Evolutionary conservation across 371 early-diverging fungal genomes (phyloP), one percentile per base, ranked within the genome.

Genomic region (Capillidium rhysosporum): DNA sequence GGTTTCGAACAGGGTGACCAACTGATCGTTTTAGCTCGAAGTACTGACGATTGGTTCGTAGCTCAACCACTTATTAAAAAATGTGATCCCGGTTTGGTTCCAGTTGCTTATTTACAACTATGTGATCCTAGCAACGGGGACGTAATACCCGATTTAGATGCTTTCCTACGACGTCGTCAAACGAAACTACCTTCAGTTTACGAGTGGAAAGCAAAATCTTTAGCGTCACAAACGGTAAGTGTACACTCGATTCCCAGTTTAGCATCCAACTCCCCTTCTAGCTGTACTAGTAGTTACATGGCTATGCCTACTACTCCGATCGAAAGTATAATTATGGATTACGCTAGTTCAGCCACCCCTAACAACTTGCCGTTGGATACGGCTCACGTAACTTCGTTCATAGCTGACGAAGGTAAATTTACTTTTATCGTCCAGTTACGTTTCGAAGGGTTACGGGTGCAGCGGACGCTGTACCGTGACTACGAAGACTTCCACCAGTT

Each of bases 401-500:
- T 75, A 24, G 58, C 66, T 28, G 69, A 76, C 41, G 82, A 79
- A 30, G 79, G 74, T 40, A 74, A 74, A 49, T 82, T 73, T 60
- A 75, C 73, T 71, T 87, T 78, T 67, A 69, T 77, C 26, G 68
- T 84, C 24, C 72, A 78, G 49, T 70, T 77, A n/a, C 65, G 69
- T 26, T 60, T 75, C 20, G 60, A 54, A 43, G 70, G 79, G 49
- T 71, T 72, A 24, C 61, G 68, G 1, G 60, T 58, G 25, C 62
- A 68, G 49, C 69, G 79, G 45, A 69, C 72, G 20, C 59, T 88
- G 4, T 78, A 79, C 65, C 66, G 86, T 24, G 66, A 76, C 18
- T 84, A 82, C 57, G 86, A 89, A 60, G 84, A 86, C 60, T 84
- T 89, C 64, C 80, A 80, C 63, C 72, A 76, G 45, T 77, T 86